Percentiles rank a stretch among this genome's conserved stretches.
Evolutionary conservation across 2,329 filamentous ascomycete species (phyloP).

Genomic region (Curvularia verruculosa): DNA sequence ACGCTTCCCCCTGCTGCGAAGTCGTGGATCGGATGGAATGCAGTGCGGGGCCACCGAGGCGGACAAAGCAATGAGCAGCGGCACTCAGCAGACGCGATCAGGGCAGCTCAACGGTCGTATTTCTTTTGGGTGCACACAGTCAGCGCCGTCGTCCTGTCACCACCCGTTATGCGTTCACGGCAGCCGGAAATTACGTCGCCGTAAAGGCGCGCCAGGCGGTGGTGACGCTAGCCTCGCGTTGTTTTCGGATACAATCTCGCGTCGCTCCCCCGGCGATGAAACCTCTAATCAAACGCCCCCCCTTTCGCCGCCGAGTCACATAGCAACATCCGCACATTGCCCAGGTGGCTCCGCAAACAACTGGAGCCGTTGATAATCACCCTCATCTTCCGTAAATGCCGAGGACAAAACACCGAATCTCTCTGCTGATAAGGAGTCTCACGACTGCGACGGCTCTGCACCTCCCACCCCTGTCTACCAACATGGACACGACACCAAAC

Average conservation of each 20-base stretch:
- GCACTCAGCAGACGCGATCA: neutral
- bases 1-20: slow-evolving; percentile 10
- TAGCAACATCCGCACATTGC: slow-evolving; percentile 36
- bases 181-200: slow-evolving; percentile 14
- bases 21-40: slow-evolving; percentile 9
- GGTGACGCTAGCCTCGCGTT: slow-evolving; percentile 35
- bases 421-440: slow-evolving; percentile 19
- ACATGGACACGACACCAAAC: slow-evolving; percentile 48
- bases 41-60: slow-evolving; percentile 18
- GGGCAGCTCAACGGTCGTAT: slow-evolving; percentile 2
- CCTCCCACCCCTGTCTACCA: slow-evolving; percentile 23
- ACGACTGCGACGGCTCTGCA: slow-evolving; percentile 19
- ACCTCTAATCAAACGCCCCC: slow-evolving; percentile 36
- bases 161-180: slow-evolving; percentile 12
- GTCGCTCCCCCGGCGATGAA: slow-evolving; percentile 28
- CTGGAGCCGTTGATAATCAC: slow-evolving; percentile 11
- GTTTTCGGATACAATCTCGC: slow-evolving; percentile 35
- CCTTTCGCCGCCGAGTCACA: slow-evolving; percentile 21
- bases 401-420: slow-evolving; percentile 21
- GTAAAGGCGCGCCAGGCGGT: slow-evolving; percentile 14
- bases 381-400: slow-evolving; percentile 17
- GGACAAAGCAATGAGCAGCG: neutral
- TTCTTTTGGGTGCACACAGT: slow-evolving; percentile 3
- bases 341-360: slow-evolving; percentile 24
- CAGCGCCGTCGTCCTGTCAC: slow-evolving; percentile 1